Evolutionary conservation across 257 asterid genomes (phyloP).

Genomic region (Capsicum rhomboideum): DNA sequence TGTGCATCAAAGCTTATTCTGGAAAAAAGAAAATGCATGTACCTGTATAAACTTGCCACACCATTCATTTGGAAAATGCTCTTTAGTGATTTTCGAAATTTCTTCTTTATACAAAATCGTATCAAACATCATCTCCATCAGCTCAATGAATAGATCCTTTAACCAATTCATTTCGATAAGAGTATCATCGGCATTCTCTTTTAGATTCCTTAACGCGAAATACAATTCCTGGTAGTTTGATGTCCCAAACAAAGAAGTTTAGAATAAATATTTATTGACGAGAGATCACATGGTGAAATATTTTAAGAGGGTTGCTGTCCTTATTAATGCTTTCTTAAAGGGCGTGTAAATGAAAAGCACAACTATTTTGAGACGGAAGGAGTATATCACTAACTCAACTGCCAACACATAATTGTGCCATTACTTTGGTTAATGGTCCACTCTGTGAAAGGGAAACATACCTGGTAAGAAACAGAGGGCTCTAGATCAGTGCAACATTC

Average conservation of each 20-base stretch:
- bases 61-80: conserved; percentile 17
- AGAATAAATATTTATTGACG: not conserved
- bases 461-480: conserved; percentile 70
- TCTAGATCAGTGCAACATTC: conserved; percentile 19
- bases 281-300: not conserved
- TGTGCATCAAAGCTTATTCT: not conserved
- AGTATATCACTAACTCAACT: not conserved
- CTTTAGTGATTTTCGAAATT: conserved; percentile 16
- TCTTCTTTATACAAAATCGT: conserved; percentile 31
- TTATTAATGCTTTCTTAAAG: not conserved
- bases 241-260: not conserved
- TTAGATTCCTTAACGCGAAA: conserved; percentile 51
- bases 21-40: not conserved
- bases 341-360: not conserved
- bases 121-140: conserved; percentile 31
- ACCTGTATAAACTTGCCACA: conserved; percentile 44
- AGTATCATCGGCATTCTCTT: conserved; percentile 41
- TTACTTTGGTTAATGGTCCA: not conserved
- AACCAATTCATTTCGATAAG: conserved; percentile 38
- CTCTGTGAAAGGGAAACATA: conserved; percentile 13
- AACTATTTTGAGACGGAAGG: not conserved
- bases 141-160: conserved; percentile 36
- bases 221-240: conserved; percentile 42
- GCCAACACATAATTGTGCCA: not conserved
- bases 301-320: not conserved